phyloP scores from a whole-genome alignment of 441 rosid genomes.

The Gossypium trilobum region DNA sequence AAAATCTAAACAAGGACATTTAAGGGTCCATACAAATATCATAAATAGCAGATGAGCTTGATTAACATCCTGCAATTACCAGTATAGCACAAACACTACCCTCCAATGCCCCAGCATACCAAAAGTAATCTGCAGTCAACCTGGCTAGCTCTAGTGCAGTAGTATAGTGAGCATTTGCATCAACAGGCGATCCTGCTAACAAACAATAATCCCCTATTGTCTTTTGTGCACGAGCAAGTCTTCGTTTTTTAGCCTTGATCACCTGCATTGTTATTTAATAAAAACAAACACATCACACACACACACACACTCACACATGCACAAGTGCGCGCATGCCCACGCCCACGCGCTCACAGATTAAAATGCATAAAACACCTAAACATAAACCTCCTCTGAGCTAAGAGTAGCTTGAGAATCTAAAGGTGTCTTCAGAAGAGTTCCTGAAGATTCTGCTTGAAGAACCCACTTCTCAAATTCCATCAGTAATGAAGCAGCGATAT shows the following conservation, averaged over 20 bases:
- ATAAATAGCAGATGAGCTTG: background rate
- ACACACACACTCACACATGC: background rate
- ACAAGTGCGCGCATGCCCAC: constrained; percentile 4
- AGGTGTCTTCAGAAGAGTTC: constrained; percentile 93
- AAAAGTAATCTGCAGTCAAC: constrained; percentile 81
- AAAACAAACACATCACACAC: constrained; percentile 16
- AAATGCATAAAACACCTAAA: constrained; percentile 78
- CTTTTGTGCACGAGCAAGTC: constrained; percentile 91
- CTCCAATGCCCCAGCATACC: constrained; percentile 98
- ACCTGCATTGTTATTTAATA: constrained; percentile 44
- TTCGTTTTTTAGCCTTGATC: constrained; percentile 87
- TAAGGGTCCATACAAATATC: background rate
- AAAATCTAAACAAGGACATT: background rate
- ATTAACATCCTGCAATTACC: constrained; percentile 36
- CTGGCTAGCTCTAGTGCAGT: constrained; percentile 82
- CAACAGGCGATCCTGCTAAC: constrained; percentile 97
- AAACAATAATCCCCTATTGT: constrained; percentile 93
- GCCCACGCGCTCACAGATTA: constrained; percentile 19
- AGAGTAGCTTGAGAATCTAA: constrained; percentile 97
- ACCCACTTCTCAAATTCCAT: constrained; percentile 98
- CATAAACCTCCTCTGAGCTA: constrained; percentile 26
- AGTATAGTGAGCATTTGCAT: constrained; percentile 93
- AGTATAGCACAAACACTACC: constrained; percentile 80
- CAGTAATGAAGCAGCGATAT: constrained; percentile 74
- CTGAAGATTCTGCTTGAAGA: constrained; percentile 77